Base-by-base conservation (phyloP, 2,329 filamentous ascomycete genomes). In the Talaromyces sp. region DNA sequence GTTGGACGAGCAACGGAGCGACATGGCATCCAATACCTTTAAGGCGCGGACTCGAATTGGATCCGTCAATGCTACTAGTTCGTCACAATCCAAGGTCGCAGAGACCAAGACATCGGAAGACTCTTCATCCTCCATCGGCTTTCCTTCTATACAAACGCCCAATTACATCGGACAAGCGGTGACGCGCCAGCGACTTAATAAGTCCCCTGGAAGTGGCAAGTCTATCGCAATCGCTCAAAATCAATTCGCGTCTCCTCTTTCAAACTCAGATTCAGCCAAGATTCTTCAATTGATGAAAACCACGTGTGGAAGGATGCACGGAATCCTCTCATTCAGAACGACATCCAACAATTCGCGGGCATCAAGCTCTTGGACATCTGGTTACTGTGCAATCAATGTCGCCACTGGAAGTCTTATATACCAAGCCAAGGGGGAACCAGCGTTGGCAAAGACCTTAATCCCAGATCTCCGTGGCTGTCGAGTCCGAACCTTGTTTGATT, bases 201-300 rank as follows among this genome's bases (percentile, higher is more conserved):
- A 67, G 47, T 63, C 66, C 16, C 65, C 68, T 14, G 65, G 67
- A n/a, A 60, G 66, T 24, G 57, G 57, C 22, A 53, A 67, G 39
- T 42, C 63, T 20, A 57, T 66, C n/a, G 62, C 64, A 22, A 54
- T 66, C 40, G 59, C 65, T 10, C 57, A 63, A 20, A 65, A 61
- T 36, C 66, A 62, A 48, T 68, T 70, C 37, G 59, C 74, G 8
- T 71, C 74, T 0, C 69, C 70, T 11, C 57, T 77, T 20, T 70
- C 75, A 2, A 75, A 73, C 57, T 70, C 73, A 27, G 77, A 80
- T 63, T 71, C 76, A 8, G 70, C 73, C 24, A 79, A 77, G 56
- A 78, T 80, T 30, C 61, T 80, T 42, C 74, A 79, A 55, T 65
- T 80, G 44, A 80, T 80, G 77, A 80, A 79, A 57, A 79, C 77